Evolutionary conservation across 148 eudicot species (phyloP).

Genomic region (Mesembryanthemum crystallinum): DNA sequence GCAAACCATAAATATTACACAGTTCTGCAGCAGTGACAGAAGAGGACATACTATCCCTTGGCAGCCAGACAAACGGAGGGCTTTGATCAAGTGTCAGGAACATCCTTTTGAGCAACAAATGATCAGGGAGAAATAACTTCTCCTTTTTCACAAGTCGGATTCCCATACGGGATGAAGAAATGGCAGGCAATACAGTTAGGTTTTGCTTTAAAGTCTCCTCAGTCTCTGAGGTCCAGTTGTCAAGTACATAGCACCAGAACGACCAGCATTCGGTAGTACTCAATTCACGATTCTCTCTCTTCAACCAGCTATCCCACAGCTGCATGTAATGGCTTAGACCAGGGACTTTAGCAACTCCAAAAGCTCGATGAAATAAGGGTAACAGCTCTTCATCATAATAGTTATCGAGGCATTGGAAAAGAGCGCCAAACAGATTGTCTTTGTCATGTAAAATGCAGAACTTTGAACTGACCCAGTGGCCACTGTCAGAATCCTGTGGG

Average conservation of each 20-base stretch:
- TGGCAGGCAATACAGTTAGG: background rate
- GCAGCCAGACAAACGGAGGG: slow-evolving; percentile 10
- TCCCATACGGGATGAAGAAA: background rate
- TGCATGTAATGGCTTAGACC: slow-evolving; percentile 8
- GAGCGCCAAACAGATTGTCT: background rate
- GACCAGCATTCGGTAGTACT: background rate
- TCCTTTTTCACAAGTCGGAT: slow-evolving; percentile 5
- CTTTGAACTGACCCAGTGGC: slow-evolving; percentile 14
- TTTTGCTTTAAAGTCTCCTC: background rate
- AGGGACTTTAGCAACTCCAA: slow-evolving; percentile 8
- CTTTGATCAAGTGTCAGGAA: background rate
- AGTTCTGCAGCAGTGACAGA: background rate
- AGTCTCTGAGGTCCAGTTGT: background rate
- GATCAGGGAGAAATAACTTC: slow-evolving; percentile 1
- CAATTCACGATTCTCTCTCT: background rate
- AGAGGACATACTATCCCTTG: background rate
- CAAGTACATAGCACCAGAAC: slow-evolving; percentile 12
- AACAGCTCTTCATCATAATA: slow-evolving; percentile 15
- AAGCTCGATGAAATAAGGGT: background rate
- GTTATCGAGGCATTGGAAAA: slow-evolving; percentile 3
- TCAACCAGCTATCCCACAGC: slow-evolving; percentile 4
- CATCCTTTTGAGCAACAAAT: background rate
- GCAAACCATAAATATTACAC: background rate
- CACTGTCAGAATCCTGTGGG: background rate
- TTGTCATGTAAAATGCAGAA: background rate